Conservation (phyloP, 2,329 filamentous ascomycete genomes). For the Pezizomycotina sp. region DNA sequence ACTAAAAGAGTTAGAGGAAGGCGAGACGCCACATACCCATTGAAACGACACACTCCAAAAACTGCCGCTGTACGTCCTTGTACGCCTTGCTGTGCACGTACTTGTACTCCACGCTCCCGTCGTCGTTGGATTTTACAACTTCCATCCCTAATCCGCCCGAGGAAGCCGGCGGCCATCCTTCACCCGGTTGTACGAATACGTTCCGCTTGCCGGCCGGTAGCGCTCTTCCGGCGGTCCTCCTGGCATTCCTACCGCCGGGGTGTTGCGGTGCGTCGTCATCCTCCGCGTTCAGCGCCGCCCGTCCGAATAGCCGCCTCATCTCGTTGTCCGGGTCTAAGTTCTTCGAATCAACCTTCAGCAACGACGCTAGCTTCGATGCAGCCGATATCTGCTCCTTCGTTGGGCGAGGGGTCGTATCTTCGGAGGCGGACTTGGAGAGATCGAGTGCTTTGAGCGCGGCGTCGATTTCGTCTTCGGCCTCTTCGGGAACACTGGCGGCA, state of each 20-base stretch:
- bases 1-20: background rate
- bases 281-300: constrained; percentile 39
- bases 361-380: constrained; percentile 33
- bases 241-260: constrained; percentile 30
- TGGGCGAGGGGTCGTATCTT: constrained; percentile 17
- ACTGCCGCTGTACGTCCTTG: constrained; percentile 55
- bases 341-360: constrained; percentile 48
- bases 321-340: constrained; percentile 78
- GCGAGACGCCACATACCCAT: constrained; percentile 36
- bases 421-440: constrained; percentile 28
- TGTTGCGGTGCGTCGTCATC: constrained; percentile 32
- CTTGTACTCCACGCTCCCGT: constrained; percentile 54
- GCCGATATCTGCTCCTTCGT: constrained; percentile 15
- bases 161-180: constrained; percentile 66
- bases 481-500: constrained; percentile 22
- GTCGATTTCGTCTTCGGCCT: constrained; percentile 48
- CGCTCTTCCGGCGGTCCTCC: constrained; percentile 43
- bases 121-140: constrained; percentile 36
- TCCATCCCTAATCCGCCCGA: constrained; percentile 76
- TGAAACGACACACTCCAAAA: constrained; percentile 60
- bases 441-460: constrained; percentile 44
- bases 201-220: constrained; percentile 48
- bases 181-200: constrained; percentile 69
- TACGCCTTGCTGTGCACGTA: constrained; percentile 64
- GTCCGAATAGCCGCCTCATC: constrained; percentile 63